These are phyloP conservation scores for Cordyceps fumosorosea DNA, from an alignment of 2,329 filamentous ascomycete species.

Conservation along the genomic window DNA sequence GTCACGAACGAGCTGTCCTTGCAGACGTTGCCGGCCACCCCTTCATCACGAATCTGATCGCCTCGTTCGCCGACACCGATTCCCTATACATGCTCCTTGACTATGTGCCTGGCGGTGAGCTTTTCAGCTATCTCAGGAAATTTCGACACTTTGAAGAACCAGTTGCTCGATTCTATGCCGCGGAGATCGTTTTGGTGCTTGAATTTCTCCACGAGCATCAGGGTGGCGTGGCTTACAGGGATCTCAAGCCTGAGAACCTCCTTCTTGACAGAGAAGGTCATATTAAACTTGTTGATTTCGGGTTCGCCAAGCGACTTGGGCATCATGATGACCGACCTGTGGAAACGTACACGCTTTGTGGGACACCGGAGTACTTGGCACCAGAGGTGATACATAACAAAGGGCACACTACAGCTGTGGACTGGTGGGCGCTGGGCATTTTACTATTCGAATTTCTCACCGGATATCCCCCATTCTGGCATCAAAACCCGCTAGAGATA, in stretches of 20 bases:
- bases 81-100: constrained; percentile 79
- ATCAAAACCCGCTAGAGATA: constrained; percentile 79
- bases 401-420: constrained; percentile 67
- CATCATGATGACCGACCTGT: constrained; percentile 40
- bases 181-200: constrained; percentile 75
- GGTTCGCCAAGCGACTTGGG: constrained; percentile 74
- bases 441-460: constrained; percentile 80
- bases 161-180: constrained; percentile 74
- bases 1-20: constrained; percentile 74
- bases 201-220: constrained; percentile 75
- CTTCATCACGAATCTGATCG: constrained; percentile 73
- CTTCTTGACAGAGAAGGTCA: constrained; percentile 71
- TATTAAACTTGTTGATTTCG: constrained; percentile 78
- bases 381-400: constrained; percentile 82
- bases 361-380: constrained; percentile 77
- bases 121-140: constrained; percentile 75
- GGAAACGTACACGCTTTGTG: constrained; percentile 78
- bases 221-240: constrained; percentile 71
- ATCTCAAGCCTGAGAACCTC: constrained; percentile 78
- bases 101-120: constrained; percentile 76
- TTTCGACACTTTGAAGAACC: constrained; percentile 72
- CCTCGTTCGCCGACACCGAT: constrained; percentile 73
- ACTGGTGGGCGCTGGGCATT: constrained; percentile 85
- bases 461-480: constrained; percentile 81
- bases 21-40: constrained; percentile 72